A percentile compares a stretch with the other conserved stretches of the same genome.
Evolutionary conservation across 2,329 filamentous ascomycete species (phyloP).

Genomic region (Beauveria medogensis): DNA sequence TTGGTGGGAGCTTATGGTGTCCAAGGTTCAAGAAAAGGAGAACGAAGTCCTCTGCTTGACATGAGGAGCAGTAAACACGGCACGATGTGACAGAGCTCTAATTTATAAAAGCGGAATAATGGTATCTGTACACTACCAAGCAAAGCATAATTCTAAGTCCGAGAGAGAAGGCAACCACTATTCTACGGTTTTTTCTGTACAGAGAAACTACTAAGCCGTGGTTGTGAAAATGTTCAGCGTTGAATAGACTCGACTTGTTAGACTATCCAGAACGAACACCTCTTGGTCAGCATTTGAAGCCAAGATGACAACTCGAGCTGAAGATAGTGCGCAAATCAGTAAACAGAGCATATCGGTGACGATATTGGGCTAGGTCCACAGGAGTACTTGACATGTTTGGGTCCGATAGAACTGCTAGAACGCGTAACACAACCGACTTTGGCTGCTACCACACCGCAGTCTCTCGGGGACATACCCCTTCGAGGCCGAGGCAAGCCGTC

Average conservation of each 20-base stretch:
- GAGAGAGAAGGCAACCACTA: neutral
- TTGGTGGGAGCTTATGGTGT: slow-evolving; percentile 35
- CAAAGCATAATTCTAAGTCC: neutral
- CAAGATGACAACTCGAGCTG: neutral
- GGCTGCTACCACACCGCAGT: neutral
- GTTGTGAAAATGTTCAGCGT: neutral
- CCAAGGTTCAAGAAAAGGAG: slow-evolving; percentile 23
- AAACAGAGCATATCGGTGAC: neutral
- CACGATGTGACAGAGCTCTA: neutral
- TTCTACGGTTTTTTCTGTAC: neutral
- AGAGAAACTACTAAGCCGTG: neutral
- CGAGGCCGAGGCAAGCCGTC: neutral
- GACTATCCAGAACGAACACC: neutral
- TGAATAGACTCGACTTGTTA: neutral
- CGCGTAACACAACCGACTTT: neutral
- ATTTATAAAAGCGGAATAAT: neutral
- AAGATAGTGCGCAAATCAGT: too few relatives aligned
- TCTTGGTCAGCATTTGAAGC: neutral
- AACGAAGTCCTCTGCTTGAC: slow-evolving; percentile 31
- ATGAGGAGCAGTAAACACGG: slow-evolving; percentile 14
- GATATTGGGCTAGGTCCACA: neutral
- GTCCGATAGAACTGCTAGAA: neutral
- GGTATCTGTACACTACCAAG: neutral
- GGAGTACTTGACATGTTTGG: neutral
- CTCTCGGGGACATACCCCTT: neutral